phyloP scores from a whole-genome alignment of 495 filamentous ascomycete species.

The Penicillium taxi region DNA sequence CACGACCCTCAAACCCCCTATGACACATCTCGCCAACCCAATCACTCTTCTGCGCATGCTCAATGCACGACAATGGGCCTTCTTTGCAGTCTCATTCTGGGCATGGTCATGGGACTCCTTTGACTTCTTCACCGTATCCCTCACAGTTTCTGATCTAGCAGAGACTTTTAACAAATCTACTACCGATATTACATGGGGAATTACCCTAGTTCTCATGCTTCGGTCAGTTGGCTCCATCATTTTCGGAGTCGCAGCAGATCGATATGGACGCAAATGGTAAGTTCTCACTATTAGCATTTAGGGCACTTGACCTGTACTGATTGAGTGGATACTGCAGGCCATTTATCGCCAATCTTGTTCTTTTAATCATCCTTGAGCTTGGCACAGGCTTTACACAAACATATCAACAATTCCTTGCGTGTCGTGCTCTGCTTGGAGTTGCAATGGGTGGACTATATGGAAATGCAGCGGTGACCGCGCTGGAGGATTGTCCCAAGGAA shows the following conservation, averaged over 20 bases:
- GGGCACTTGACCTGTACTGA: not conserved
- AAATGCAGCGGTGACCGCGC: conserved; percentile 73
- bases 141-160: conserved; percentile 55
- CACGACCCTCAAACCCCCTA: conserved; percentile 1
- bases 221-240: conserved; percentile 61
- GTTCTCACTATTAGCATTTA: not conserved
- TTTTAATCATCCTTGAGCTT: conserved; percentile 70
- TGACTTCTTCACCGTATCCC: conserved; percentile 72
- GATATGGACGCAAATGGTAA: conserved; percentile 72
- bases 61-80: conserved; percentile 2
- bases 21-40: conserved; percentile 1
- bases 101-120: conserved; percentile 74
- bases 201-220: conserved; percentile 64
- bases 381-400: conserved; percentile 67
- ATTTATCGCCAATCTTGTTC: conserved; percentile 66
- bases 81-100: conserved; percentile 40
- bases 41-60: conserved; percentile 1
- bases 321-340: conserved; percentile 25
- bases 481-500: conserved; percentile 68
- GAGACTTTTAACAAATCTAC: conserved; percentile 51
- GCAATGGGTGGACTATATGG: conserved; percentile 82
- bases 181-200: conserved; percentile 70
- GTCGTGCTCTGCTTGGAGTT: conserved; percentile 69
- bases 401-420: conserved; percentile 65
- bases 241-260: conserved; percentile 69